phyloP scores from a whole-genome alignment of 805 yeast species.

The Starmerella potacharoeniae region DNA sequence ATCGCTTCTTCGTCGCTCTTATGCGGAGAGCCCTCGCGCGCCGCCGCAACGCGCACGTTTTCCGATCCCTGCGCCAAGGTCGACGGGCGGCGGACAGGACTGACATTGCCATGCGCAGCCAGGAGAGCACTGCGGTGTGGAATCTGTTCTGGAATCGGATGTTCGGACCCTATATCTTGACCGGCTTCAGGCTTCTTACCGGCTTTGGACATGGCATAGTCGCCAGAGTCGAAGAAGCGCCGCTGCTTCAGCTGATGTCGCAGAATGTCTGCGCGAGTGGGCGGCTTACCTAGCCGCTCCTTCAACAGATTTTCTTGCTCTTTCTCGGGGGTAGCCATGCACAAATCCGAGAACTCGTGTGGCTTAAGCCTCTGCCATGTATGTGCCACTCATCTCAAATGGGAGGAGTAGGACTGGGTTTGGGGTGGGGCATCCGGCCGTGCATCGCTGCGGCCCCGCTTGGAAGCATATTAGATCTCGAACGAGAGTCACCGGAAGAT shows the following conservation, averaged over 20 bases:
- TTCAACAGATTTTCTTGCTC: constrained; percentile 13
- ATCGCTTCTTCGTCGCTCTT: constrained; percentile 2
- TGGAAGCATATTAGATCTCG: no score
- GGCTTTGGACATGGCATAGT: constrained; percentile 63
- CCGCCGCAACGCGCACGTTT: constrained; percentile 11
- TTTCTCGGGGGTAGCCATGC: constrained; percentile 8
- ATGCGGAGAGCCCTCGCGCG: constrained; percentile 2
- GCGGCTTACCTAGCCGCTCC: constrained; percentile 16
- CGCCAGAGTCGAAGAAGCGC: constrained; percentile 87
- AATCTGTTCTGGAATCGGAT: constrained; percentile 24
- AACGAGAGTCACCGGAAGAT: no score
- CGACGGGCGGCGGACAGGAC: constrained; percentile 24
- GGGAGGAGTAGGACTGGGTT: neutral
- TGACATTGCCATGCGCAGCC: constrained; percentile 13
- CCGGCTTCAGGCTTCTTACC: constrained; percentile 25
- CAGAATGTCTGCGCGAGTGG: constrained; percentile 24
- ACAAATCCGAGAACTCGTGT: neutral
- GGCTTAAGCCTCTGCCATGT: neutral
- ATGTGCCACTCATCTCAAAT: constrained; percentile 2
- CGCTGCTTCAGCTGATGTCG: constrained; percentile 47
- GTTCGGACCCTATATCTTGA: constrained; percentile 23
- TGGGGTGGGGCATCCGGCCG: constrained; percentile 1
- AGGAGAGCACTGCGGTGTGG: constrained; percentile 22
- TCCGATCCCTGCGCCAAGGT: constrained; percentile 18
- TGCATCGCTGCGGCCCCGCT: neutral